phyloP scores from a whole-genome alignment of 2,329 filamentous ascomycete genomes.

The Hypoxylon sp. region DNA sequence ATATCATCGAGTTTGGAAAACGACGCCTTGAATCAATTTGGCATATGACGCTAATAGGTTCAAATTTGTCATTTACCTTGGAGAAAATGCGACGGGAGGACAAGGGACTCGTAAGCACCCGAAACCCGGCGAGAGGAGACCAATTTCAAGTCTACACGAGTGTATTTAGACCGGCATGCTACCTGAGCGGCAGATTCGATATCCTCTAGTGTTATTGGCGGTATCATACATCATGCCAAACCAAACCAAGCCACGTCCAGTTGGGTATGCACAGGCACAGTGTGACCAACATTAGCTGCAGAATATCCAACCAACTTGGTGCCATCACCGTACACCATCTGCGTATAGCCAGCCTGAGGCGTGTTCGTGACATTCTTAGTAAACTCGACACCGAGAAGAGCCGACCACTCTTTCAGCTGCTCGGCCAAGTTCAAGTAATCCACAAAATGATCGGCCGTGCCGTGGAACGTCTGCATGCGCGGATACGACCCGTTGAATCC shows the following conservation, averaged over 20 bases:
- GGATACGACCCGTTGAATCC: conserved; percentile 60
- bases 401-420: conserved; percentile 61
- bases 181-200: background rate
- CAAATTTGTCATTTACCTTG: background rate
- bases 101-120: background rate
- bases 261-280: conserved; percentile 41
- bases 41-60: background rate
- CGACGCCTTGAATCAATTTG: background rate
- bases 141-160: background rate
- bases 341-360: conserved; percentile 41
- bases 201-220: background rate
- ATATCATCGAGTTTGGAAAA: conserved; percentile 14
- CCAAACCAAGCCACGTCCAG: conserved; percentile 45
- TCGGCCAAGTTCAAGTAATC: conserved; percentile 63
- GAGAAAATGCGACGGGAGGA: background rate
- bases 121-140: background rate
- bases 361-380: conserved; percentile 42
- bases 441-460: conserved; percentile 60
- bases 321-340: conserved; percentile 46
- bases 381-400: conserved; percentile 55
- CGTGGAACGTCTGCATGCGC: conserved; percentile 65
- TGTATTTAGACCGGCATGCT: background rate
- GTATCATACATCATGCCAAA: conserved; percentile 14
- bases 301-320: conserved; percentile 45
- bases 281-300: conserved; percentile 42